Conservation (phyloP, 2,329 filamentous ascomycete species). For the Neurospora sp. region DNA sequence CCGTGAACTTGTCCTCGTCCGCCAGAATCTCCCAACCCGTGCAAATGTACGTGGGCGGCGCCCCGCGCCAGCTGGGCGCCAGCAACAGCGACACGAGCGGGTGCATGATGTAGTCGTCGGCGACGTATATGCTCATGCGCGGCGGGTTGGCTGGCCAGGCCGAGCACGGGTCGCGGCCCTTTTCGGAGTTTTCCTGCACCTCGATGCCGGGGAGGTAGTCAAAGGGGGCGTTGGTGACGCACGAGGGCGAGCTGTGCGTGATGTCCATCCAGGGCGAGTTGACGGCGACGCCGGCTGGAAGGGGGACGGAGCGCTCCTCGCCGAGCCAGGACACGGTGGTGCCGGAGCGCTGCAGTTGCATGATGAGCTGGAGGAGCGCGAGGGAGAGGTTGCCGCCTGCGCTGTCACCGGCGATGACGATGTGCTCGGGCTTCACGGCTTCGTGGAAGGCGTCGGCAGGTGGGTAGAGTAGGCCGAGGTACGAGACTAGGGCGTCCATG, state of each 20-base stretch:
- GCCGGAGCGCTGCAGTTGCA: slow-evolving; percentile 44
- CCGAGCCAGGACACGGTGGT: slow-evolving; percentile 52
- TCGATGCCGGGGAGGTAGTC: slow-evolving; percentile 51
- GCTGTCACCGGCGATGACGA: slow-evolving; percentile 65
- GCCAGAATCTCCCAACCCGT: slow-evolving; percentile 63
- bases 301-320: slow-evolving; percentile 43
- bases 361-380: slow-evolving; percentile 56
- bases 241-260: slow-evolving; percentile 50
- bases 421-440: slow-evolving; percentile 52
- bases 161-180: slow-evolving; percentile 33
- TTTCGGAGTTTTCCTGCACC: slow-evolving; percentile 19
- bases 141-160: slow-evolving; percentile 50
- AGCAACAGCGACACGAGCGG: slow-evolving; percentile 59
- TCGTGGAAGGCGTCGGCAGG: slow-evolving; percentile 57
- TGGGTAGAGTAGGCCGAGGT: slow-evolving; percentile 64
- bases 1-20: slow-evolving; percentile 57
- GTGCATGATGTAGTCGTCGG: slow-evolving; percentile 47
- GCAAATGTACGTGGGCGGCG: slow-evolving; percentile 58
- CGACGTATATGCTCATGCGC: slow-evolving; percentile 43
- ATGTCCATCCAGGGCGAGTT: slow-evolving; percentile 66
- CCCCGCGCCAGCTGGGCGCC: slow-evolving; percentile 47
- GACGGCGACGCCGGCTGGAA: slow-evolving; percentile 56
- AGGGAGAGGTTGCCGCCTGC: slow-evolving; percentile 66
- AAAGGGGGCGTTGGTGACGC: slow-evolving; percentile 40
- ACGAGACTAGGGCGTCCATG: slow-evolving; percentile 62